Evolutionary conservation across 2,329 filamentous ascomycete genomes (phyloP), one percentile per base, ranked within the genome.

Genomic region (Colletotrichum siamense): DNA sequence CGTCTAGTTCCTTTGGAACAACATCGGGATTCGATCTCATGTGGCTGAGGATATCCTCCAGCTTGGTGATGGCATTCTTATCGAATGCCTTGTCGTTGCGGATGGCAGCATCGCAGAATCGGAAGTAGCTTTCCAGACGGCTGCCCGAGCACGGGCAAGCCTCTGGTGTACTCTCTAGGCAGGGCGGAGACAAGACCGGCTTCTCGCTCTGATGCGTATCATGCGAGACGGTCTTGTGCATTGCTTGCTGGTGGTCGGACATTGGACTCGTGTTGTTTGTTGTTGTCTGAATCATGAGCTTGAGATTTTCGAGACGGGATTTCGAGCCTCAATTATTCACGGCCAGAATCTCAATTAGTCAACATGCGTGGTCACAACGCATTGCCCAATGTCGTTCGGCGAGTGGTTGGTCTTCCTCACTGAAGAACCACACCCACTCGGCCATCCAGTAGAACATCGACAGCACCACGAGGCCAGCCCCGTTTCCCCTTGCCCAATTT

Each of bases 21-120:
- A 73, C 61, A 34, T 76, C 64, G 13, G 69, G 69, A 44, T 76
- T 26, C 22, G 22, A 57, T 49, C 39, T 62, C 63, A 76, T 36
- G 9, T 13, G 22, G 59, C 28, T 59, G 22, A 59, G 55, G 55
- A 59, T 24, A 15, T 26, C 26, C 24, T 34, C 32, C 3, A 76
- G 61, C n/a, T 39, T 28, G n/a, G 30, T 61, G 52, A 68, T 22
- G 55, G 28, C 52, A 64, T 28, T 62, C 28, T 62, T 61, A 24
- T 32, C 24, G 44, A 52, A 52, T 22, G 44, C 44, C 22, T 30
- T 26, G 10, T 28, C 26, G 61, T 26, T 39, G 63, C 39, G 62
- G 24, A 73, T 30, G 64, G 57, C 69, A 22, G 74, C 69, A 30
- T 64, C 57, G 30, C 61, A 69, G 30, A 66, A 76, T 22, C 69